A percentile compares a stretch with the other conserved stretches of the same genome.
Conservation (phyloP, 192 early-diverging fungal genomes). For the Chytriomyces sp. region DNA sequence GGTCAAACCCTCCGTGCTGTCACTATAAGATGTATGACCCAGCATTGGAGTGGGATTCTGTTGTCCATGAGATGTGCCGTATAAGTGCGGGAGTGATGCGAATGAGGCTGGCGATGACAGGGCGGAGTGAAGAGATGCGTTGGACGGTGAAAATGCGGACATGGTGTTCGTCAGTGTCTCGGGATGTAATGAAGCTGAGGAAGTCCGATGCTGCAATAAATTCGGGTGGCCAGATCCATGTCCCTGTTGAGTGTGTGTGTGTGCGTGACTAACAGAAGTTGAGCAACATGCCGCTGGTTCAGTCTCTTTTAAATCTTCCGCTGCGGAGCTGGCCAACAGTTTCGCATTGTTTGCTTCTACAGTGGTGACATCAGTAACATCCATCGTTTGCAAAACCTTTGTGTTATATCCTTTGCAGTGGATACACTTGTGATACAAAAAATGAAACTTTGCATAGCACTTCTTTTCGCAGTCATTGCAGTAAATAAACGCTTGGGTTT, state of each 20-base stretch:
- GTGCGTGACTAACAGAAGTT: no score
- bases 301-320: neutral
- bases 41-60: no score
- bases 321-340: neutral
- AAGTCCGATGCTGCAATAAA: neutral
- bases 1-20: neutral
- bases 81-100: no score
- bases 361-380: conserved; percentile 24
- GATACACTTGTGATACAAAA: conserved; percentile 93
- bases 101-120: neutral
- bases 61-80: no score
- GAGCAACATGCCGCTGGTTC: neutral
- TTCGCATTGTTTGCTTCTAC: conserved; percentile 5
- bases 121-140: neutral
- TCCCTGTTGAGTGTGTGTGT: neutral
- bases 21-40: neutral
- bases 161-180: neutral
- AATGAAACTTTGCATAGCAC: conserved; percentile 84
- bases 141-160: neutral
- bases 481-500: conserved; percentile 71
- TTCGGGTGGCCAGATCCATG: neutral
- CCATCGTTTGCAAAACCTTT: conserved; percentile 69
- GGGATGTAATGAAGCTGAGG: neutral
- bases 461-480: conserved; percentile 96
- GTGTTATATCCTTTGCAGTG: conserved; percentile 91